These are phyloP conservation scores for Zostera marina DNA, from an alignment of 116 monocot species.

Conservation along the genomic window DNA sequence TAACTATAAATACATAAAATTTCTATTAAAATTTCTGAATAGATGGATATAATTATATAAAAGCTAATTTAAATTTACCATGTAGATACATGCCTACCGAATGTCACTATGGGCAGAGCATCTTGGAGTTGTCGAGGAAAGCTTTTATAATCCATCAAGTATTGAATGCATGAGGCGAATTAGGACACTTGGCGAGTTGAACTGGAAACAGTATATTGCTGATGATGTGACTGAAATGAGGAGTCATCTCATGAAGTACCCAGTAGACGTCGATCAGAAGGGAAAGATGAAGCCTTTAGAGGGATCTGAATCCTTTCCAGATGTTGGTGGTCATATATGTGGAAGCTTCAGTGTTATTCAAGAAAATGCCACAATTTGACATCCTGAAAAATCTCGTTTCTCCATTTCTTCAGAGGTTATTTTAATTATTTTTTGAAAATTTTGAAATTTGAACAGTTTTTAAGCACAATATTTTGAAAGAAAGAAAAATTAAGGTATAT, in stretches of 20 bases:
- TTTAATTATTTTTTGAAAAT: slow-evolving; percentile 1
- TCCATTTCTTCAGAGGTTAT: not conserved
- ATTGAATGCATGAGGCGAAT: slow-evolving; percentile 55
- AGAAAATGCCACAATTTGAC: slow-evolving; percentile 69
- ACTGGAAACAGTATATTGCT: slow-evolving; percentile 47
- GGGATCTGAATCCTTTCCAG: slow-evolving; percentile 46
- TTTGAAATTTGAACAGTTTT: too few species aligned
- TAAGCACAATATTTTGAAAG: too few species aligned
- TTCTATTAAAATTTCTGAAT: not conserved
- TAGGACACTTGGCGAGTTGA: slow-evolving; percentile 26
- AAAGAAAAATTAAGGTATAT: too few species aligned
- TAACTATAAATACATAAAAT: not conserved
- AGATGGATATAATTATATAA: too few species aligned
- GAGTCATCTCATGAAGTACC: slow-evolving; percentile 75
- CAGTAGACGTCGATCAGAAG: slow-evolving; percentile 47
- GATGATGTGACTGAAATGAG: slow-evolving; percentile 54
- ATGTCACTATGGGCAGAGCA: slow-evolving; percentile 95
- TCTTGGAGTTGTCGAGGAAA: slow-evolving; percentile 43
- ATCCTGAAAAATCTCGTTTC: not conserved
- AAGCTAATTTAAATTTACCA: not conserved
- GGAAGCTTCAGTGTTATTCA: slow-evolving; percentile 45
- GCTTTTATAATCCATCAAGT: slow-evolving; percentile 41
- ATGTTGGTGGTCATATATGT: slow-evolving; percentile 68
- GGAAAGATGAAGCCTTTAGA: slow-evolving; percentile 57
- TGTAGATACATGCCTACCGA: slow-evolving; percentile 69